These are phyloP conservation scores for Saccharomyces pastorianus DNA, from an alignment of 1,139 yeast genomes.

Conservation along the genomic window DNA sequence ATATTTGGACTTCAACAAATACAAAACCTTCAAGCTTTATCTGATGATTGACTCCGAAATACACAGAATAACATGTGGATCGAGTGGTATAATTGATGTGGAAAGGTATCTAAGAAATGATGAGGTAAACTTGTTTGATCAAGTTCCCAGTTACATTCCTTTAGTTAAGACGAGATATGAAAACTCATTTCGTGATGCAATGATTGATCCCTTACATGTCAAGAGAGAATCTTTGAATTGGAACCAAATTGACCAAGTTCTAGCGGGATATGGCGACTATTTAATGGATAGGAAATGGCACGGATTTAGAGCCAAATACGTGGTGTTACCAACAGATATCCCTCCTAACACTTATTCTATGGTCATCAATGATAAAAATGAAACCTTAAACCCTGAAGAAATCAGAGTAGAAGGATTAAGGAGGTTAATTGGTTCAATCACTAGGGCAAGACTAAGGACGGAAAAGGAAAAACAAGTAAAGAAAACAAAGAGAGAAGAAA, in stretches of 20 bases:
- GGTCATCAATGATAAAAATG: slow-evolving; percentile 41
- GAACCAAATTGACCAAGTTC: slow-evolving; percentile 82
- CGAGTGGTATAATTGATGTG: slow-evolving; percentile 62
- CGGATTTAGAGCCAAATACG: slow-evolving; percentile 70
- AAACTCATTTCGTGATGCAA: slow-evolving; percentile 51
- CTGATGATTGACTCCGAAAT: slow-evolving; percentile 75
- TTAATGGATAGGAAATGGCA: slow-evolving; percentile 45
- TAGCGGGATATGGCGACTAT: slow-evolving; percentile 84
- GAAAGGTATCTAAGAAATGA: slow-evolving; percentile 50
- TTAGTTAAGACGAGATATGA: slow-evolving; percentile 75
- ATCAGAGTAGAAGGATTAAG: slow-evolving; percentile 80
- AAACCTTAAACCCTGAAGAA: slow-evolving; percentile 69
- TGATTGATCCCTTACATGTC: slow-evolving; percentile 47
- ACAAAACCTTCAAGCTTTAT: slow-evolving; percentile 56
- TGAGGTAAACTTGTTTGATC: slow-evolving; percentile 27
- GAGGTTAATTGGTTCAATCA: slow-evolving; percentile 58
- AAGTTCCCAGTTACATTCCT: slow-evolving; percentile 28
- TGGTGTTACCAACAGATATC: slow-evolving; percentile 65
- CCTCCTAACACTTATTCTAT: slow-evolving; percentile 43
- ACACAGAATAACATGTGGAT: slow-evolving; percentile 70
- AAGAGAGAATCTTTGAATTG: slow-evolving; percentile 61
- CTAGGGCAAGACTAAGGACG: slow-evolving; percentile 47
- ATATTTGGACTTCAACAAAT: slow-evolving; percentile 33
- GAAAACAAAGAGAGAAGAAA: slow-evolving; percentile 39
- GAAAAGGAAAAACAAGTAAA: slow-evolving; percentile 36